Evolutionary conservation across 768 basidiomycete genomes (phyloP).

Genomic region (Psilocybe sp.): DNA sequence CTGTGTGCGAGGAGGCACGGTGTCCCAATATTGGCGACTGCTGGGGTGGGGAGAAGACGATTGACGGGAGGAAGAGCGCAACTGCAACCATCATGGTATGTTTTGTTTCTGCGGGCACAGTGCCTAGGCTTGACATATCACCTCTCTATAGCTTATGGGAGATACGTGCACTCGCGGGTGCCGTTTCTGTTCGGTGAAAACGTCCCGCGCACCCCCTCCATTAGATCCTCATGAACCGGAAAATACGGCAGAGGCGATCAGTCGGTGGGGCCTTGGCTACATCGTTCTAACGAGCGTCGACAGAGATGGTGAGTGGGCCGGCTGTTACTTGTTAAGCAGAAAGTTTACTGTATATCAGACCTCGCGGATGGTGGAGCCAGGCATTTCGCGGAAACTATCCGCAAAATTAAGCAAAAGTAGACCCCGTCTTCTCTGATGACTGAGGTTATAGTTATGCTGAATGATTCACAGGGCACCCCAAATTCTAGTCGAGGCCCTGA

Average conservation of each 20-base stretch:
- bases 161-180: constrained; percentile 98
- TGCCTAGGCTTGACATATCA: too few relatives aligned
- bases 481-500: constrained; percentile 94
- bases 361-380: constrained; percentile 87
- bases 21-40: constrained; percentile 99
- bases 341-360: constrained; percentile 45
- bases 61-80: constrained; percentile 75
- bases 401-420: constrained; percentile 93
- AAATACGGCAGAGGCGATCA: constrained; percentile 96
- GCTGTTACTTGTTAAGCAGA: not conserved
- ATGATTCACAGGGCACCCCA: constrained; percentile 71
- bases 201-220: constrained; percentile 82
- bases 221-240: constrained; percentile 96
- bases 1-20: constrained; percentile 97
- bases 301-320: constrained; percentile 72
- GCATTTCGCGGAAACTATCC: constrained; percentile 95
- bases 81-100: constrained; percentile 98
- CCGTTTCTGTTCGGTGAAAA: constrained; percentile 97
- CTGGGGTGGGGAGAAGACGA: constrained; percentile 87
- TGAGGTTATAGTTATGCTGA: not conserved
- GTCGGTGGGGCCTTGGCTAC: constrained; percentile 96
- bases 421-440: constrained; percentile 12
- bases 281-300: constrained; percentile 97
- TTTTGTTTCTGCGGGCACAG: not conserved
- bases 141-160: constrained; percentile 79